Base-by-base conservation (phyloP, 2,329 filamentous ascomycete species). In the Venturia oleaginea region DNA sequence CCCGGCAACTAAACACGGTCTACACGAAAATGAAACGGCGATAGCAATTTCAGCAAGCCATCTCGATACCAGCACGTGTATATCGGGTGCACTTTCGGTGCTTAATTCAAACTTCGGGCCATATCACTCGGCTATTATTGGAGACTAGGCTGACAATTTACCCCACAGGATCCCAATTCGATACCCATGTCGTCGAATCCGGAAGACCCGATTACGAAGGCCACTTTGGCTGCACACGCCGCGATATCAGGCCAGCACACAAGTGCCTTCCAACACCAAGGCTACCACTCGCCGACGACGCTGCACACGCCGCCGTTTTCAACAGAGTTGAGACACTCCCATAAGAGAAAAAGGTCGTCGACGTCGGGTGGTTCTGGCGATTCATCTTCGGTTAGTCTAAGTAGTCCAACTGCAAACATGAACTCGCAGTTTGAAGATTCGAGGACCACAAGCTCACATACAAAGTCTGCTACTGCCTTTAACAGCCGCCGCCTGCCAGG, bases 401-500 rank as follows among this genome's bases (percentile, higher is more conserved):
- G 27, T 22, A 43, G 30, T 13, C 38, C 54, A n/a, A 59, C 15
- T 43, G 40, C 37, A 37, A 24, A 24, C 19, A 43, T 61, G n/a
- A 24, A 46, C n/a, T 34, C 46, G 27, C 63, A 46, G 32, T 61
- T 42, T 38, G 8, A 32, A 54, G 1, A 27, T 57, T 17, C 62
- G 7, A 17, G 24, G 32, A 55, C n/a, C 59, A 60, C 54, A 6
- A 48, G 15, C 38, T 32, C 32, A 43, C 46, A 17, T 37, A 13
- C 54, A 17, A 59, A 62, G 34, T 30, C 65, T 24, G 40, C 38
- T 7, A 54, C 30, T 10, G 82, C 1, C 80, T 77, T 61, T 78
- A 76, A 65, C 13, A 43, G 27, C 37, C 54, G 63, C 19, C 79
- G 81, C 61, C 79, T 82, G 65, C 78, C 80, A 0, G 81, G 81